A percentile compares a stretch with the other conserved stretches of the same genome.
Conservation (phyloP, 176 grass and related monocot species). For the Triticum turgidum region DNA sequence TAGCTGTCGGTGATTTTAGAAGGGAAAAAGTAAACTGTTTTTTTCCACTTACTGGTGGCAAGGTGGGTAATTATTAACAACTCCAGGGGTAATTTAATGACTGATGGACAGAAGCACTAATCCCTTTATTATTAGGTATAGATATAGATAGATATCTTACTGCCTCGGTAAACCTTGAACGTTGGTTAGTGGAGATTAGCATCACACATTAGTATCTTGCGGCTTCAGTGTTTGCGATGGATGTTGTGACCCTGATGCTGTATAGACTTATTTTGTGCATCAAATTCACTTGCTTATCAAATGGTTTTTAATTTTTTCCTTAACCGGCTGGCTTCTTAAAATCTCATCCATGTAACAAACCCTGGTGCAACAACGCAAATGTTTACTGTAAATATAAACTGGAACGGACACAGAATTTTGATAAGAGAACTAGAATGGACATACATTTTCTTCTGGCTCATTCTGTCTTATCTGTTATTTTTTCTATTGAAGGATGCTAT, state of each 20-base stretch:
- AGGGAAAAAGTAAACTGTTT: too few relatives aligned
- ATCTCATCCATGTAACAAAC: background rate
- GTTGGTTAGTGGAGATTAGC: conserved; percentile 16
- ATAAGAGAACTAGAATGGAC: background rate
- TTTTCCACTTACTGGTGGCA: too few relatives aligned
- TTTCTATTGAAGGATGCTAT: conserved; percentile 53
- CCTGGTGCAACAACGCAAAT: background rate
- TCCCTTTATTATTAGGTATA: too few relatives aligned
- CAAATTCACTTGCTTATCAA: background rate
- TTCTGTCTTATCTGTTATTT: conserved; percentile 33
- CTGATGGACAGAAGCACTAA: too few relatives aligned
- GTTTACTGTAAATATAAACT: conserved; percentile 22
- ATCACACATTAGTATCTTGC: background rate
- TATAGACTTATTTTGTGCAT: background rate
- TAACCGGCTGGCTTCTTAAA: background rate
- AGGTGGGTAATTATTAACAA: too few relatives aligned
- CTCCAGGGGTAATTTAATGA: too few relatives aligned
- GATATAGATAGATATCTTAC: background rate
- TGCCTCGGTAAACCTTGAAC: background rate
- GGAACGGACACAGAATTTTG: background rate
- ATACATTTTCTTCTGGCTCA: background rate
- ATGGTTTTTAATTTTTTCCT: background rate
- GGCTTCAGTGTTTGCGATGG: background rate
- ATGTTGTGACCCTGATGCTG: conserved; percentile 11
- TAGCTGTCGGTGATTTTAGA: too few relatives aligned